Base-by-base conservation (phyloP, 164 flowering plant genomes). In the Cinnamomum micranthum region DNA sequence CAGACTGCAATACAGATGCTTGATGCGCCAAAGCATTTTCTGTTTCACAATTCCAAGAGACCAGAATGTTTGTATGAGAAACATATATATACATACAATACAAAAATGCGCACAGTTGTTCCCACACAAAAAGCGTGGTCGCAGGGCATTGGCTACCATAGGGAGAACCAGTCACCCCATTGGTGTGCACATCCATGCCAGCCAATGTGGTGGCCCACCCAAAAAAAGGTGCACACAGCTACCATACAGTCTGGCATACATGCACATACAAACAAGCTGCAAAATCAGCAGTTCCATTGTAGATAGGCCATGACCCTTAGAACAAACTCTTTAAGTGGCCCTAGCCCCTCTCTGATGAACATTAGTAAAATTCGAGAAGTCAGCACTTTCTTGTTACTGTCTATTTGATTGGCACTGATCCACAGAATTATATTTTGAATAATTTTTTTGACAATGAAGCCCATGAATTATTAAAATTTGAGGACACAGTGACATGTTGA, bases 1-100 rank as follows among this genome's bases (percentile, higher is more conserved):
- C 91, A 65, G 97, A 82, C 33, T 86, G 89, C 71, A 96, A 78
- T 24, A 80, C 83, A 79, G 94, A 91, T 23, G 97, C 97, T 83
- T 94, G 95, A 52, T 90, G 87, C 71, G 95, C 84, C 82, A 96
- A 78, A 19, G 91, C 97, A 82, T 90, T 88, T 86, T 96, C 99
- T 96, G 87, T 77, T 77, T 66, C 75, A 71, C 73, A 80, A 11
- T 74, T 66, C 68, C 15, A 80, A 70, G 47, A 69, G 50, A 66
- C 73, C 23, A 73, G 72, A 50, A 64, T 3, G 60, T 15, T 20
- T 3, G n/a, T 55, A 55, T 14, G 60, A 55, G 60, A 15, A 55
- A 15, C 60, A 15, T 55, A 55, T 55, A 35, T 55, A 55, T 55
- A 41, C 47, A 41, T 1, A 41, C 47, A 41, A 41, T 41, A 41